Evolutionary conservation across 345 rosid genomes (phyloP), one percentile per base, ranked within the genome.

Genomic region (Camelina neglecta): DNA sequence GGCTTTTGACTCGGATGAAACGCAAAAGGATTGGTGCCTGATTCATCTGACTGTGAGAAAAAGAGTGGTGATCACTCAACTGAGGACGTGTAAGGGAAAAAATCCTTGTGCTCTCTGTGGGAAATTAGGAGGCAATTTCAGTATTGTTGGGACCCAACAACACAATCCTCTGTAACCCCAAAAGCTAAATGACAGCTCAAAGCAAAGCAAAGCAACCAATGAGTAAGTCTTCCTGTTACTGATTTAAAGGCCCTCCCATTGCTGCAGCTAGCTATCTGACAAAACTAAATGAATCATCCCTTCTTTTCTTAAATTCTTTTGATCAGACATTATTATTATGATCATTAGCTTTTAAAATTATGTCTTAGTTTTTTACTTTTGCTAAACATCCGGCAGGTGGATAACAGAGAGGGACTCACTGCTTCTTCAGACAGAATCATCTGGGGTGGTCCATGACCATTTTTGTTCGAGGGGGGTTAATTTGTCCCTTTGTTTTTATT

Each of bases 1-100:
- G 81, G 76, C 77, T 82, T 65, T 76, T 78, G 80, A 85, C 84
- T 80, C 72, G 65, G 83, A 79, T 83, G 85, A 82, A 82, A 44
- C 85, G 82, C 83, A 72, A 69, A 71, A 66, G 81, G 84, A 65
- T 79, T 80, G 29, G 83, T 65, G 36, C 39, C 56, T 65, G 81
- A 83, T 81, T 82, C 83, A 69, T 75, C 71, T 72, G 31, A 26
- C 31, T 26, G 67, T n/a, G 72, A 66, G 79, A 61, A 63, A 74
- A 74, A 5, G 62, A 74, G 74, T 65, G 83, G 74, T 55, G 48
- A 38, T 29, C 77, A 79, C 79, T 84, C 83, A 79, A 70, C 61
- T 51, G 2, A 47, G n/a, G 83, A 76, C 44, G 80, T 76, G 80
- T 71, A 76, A 76, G 18, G 60, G 21, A 33, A 63, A 16, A 80